These are phyloP conservation scores for Colletotrichum chrysophilum DNA, from an alignment of 2,329 filamentous ascomycete species.

Conservation along the genomic window DNA sequence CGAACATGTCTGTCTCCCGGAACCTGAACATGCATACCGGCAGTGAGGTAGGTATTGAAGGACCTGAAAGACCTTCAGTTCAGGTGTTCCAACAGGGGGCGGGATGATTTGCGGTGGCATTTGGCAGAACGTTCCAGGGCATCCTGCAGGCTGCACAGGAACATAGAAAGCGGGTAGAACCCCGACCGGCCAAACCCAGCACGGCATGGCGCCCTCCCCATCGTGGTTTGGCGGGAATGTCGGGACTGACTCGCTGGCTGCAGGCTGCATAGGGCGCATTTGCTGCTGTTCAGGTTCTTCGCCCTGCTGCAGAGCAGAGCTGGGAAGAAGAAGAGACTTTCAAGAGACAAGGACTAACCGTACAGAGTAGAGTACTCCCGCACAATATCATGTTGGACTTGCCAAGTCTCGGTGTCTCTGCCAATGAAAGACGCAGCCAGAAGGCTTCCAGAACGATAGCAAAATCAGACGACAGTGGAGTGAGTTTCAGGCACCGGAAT, in stretches of 20 bases:
- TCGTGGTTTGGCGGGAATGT: not conserved
- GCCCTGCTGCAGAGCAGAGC: not conserved
- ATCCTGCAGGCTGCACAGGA: constrained; percentile 6
- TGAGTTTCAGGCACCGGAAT: not conserved
- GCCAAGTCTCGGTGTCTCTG: not conserved
- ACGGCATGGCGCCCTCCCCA: not conserved
- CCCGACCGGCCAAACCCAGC: not conserved
- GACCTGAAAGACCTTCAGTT: not conserved
- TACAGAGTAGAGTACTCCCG: not conserved
- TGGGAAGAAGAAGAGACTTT: not conserved
- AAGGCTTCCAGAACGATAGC: not conserved
- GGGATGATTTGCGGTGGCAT: constrained; percentile 11
- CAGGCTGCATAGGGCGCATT: not conserved
- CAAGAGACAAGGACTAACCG: not conserved
- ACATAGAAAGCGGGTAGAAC: constrained; percentile 18
- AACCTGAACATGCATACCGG: not conserved
- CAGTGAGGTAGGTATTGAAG: not conserved
- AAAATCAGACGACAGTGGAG: constrained; percentile 5
- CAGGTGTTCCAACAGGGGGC: not conserved
- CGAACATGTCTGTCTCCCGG: not conserved
- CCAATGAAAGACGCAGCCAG: not conserved
- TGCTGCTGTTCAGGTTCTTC: not conserved
- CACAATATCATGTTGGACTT: not conserved
- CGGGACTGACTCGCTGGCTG: constrained; percentile 8
- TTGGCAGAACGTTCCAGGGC: not conserved